These are phyloP conservation scores for Termitomyces sp. DNA, from an alignment of 768 basidiomycete genomes.

Conservation along the genomic window DNA sequence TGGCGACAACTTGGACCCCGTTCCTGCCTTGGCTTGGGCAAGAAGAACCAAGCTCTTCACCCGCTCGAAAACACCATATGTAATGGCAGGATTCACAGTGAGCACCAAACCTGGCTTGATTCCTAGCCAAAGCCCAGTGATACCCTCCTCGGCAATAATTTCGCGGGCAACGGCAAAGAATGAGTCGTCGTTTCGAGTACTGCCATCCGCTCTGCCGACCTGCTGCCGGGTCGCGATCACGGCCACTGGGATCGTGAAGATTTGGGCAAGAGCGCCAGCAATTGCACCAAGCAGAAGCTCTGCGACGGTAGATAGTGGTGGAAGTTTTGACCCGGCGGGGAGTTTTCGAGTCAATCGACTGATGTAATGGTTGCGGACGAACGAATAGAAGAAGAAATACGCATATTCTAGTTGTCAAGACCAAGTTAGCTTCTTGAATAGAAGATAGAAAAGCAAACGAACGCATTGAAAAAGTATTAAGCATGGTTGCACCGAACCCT, in stretches of 20 bases:
- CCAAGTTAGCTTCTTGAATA: background rate
- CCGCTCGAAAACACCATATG: constrained; percentile 92
- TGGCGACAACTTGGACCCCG: constrained; percentile 64
- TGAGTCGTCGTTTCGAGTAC: constrained; percentile 49
- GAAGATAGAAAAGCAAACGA: constrained; percentile 28
- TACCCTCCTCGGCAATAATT: constrained; percentile 86
- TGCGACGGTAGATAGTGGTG: constrained; percentile 64
- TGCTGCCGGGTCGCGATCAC: constrained; percentile 99
- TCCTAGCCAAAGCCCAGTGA: constrained; percentile 89
- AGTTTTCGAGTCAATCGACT: constrained; percentile 60
- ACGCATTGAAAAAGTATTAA: constrained; percentile 99
- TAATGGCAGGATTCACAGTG: constrained; percentile 96
- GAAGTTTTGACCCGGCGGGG: constrained; percentile 56
- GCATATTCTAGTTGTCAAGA: constrained; percentile 72
- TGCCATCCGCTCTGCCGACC: constrained; percentile 48
- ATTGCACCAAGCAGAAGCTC: constrained; percentile 88
- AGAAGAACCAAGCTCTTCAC: constrained; percentile 72
- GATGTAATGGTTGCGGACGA: constrained; percentile 82
- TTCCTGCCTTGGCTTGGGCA: constrained; percentile 41
- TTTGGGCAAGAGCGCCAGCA: constrained; percentile 92
- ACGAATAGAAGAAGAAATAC: constrained; percentile 98
- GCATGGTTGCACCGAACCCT: constrained; percentile 95
- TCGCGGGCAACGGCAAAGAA: constrained; percentile 79
- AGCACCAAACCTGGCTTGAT: constrained; percentile 91
- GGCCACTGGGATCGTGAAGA: constrained; percentile 97